Base-by-base conservation (phyloP, 1,284 basidiomycete genomes). In the Erythrobasidium hasegawianum region DNA sequence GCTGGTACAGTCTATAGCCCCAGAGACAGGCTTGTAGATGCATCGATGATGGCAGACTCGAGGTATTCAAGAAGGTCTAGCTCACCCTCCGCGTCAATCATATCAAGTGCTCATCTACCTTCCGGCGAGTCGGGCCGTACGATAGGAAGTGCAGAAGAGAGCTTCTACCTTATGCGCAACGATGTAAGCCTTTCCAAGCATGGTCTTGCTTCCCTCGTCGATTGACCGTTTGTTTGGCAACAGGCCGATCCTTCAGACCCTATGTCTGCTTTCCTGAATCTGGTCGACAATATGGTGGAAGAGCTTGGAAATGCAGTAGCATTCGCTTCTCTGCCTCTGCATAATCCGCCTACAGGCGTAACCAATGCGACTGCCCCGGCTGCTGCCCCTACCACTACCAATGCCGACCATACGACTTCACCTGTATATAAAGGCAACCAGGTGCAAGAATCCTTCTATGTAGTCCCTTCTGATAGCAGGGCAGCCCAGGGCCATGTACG, bases 291-390 rank as follows among this genome's bases (percentile, higher is more conserved):
- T 47, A 65, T 65, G 62, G 54, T 65, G 20, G 47, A 57, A 41
- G 62, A 65, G 49, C 62, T 65, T 27, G 62, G 62, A 7, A 65
- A 65, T 53, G 62, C 62, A 40, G 56, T 65, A 7, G 62, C 62
- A 4, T 65, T 65, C 22, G 62, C 62, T 2, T 65, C 62, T 40
- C 55, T 52, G 18, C 62, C 62, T 22, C 54, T 65, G 27, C 56
- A 57, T 14, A n/a, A 47, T 24, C 43, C 43, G 22, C 43, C 43
- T 47, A 5, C 43, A 11, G 33, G 33, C 33, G 11, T 11, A 4
- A 11, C 33, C 4, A 33, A 33, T 11, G 33, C 5, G 5, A 11
- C 33, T 33, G 33, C 33, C 33, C 33, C 4, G 11, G n/a, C n/a
- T 33, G 5, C 11, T 11, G 33, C 33, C 33, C 5, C 33, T 33